Percentiles rank a stretch among this genome's conserved stretches.
phyloP scores from a whole-genome alignment of 2,329 filamentous ascomycete genomes.

The Cercospora sp. region DNA sequence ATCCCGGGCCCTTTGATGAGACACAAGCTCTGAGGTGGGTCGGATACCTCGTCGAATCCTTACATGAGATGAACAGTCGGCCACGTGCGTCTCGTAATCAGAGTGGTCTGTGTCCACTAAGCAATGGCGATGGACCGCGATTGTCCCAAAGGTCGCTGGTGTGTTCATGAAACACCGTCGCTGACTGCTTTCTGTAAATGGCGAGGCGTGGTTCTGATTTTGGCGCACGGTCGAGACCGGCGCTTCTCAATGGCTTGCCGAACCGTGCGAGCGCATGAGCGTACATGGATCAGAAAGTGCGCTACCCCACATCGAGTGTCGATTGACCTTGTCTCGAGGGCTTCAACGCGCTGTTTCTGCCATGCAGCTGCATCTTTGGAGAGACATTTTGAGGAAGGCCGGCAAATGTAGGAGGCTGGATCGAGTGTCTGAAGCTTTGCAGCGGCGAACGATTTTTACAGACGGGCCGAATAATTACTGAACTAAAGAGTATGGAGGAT shows the following conservation, averaged over 20 bases:
- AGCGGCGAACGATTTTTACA: background rate
- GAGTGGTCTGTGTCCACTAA: background rate
- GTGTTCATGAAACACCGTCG: conserved; percentile 11
- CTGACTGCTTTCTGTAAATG: conserved; percentile 5
- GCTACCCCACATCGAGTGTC: conserved; percentile 10
- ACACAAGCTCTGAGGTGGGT: conserved; percentile 9
- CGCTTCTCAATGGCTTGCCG: background rate
- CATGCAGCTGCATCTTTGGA: background rate
- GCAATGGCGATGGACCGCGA: conserved; percentile 7
- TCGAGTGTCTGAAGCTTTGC: background rate
- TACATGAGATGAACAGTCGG: conserved; percentile 6
- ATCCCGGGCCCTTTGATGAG: conserved; percentile 12
- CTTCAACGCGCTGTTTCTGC: background rate
- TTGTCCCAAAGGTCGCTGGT: conserved; percentile 7
- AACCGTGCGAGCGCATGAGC: conserved; percentile 8
- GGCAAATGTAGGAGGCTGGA: background rate
- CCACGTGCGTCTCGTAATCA: conserved; percentile 13
- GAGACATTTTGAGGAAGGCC: background rate
- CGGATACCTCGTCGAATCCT: conserved; percentile 1
- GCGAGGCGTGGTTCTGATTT: conserved; percentile 14
- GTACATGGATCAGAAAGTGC: conserved; percentile 1
- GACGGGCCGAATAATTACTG: background rate
- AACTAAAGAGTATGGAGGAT: background rate
- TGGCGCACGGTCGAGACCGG: conserved; percentile 11
- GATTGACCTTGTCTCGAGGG: background rate